phyloP scores from a whole-genome alignment of 495 filamentous ascomycete genomes.

The Alectoria sarmentosa region DNA sequence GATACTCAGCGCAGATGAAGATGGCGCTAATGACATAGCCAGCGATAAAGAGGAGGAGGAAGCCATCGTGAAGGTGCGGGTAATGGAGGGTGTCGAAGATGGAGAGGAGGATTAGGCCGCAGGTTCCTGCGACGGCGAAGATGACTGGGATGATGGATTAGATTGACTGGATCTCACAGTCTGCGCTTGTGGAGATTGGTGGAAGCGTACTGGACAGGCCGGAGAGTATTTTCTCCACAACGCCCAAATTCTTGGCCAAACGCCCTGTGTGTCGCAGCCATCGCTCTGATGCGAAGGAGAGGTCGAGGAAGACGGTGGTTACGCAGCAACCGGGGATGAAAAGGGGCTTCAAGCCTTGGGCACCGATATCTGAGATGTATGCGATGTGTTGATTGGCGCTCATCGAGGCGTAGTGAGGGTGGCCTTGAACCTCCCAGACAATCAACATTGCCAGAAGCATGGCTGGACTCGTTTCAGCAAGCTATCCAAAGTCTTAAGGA shows the following conservation, averaged over 20 bases:
- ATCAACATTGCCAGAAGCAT: slow-evolving; percentile 64
- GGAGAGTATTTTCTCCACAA: slow-evolving; percentile 62
- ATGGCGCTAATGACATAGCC: slow-evolving; percentile 70
- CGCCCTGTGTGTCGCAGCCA: slow-evolving; percentile 73
- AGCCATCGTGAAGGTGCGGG: slow-evolving; percentile 60
- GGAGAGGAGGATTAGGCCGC: slow-evolving; percentile 70
- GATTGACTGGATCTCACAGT: background rate
- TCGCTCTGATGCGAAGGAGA: slow-evolving; percentile 72
- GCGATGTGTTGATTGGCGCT: background rate
- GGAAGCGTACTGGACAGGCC: slow-evolving; percentile 41
- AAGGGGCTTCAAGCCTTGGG: slow-evolving; percentile 66
- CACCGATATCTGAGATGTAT: slow-evolving; percentile 66
- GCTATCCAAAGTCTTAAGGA: background rate
- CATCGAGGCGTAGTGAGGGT: slow-evolving; percentile 15
- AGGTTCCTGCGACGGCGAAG: slow-evolving; percentile 67
- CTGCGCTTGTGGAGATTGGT: background rate
- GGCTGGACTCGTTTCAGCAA: slow-evolving; percentile 30
- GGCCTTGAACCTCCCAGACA: slow-evolving; percentile 57
- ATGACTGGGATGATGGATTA: slow-evolving; percentile 35
- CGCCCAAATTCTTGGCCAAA: slow-evolving; percentile 60
- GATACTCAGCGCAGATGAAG: slow-evolving; percentile 82
- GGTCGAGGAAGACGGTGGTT: slow-evolving; percentile 77
- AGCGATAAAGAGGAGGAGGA: slow-evolving; percentile 74
- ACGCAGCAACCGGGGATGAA: slow-evolving; percentile 77
- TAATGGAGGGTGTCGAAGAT: slow-evolving; percentile 76